Evolutionary conservation across 306 rosid species (phyloP).

Genomic region (Pachyrhizus erosus): DNA sequence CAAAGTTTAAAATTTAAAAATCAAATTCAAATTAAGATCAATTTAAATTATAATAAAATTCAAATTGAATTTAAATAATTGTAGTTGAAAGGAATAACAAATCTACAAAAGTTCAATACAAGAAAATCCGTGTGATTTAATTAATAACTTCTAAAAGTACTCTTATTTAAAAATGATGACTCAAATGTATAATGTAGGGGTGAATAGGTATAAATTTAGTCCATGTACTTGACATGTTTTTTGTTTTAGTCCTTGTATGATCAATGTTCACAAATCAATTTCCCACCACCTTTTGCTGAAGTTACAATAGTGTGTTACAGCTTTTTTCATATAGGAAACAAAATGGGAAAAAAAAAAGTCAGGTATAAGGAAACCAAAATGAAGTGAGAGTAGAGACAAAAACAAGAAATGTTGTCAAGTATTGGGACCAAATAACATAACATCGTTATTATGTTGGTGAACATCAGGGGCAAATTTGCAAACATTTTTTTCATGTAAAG

Average conservation of each 20-base stretch:
- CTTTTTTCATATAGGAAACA: not conserved
- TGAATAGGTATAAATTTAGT: not conserved
- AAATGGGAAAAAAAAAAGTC: too few species aligned
- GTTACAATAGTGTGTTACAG: not conserved
- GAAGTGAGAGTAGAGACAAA: not conserved
- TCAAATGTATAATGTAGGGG: too few species aligned
- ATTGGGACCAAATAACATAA: not conserved
- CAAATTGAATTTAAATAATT: too few species aligned
- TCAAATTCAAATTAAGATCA: too few species aligned
- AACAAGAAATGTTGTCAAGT: not conserved
- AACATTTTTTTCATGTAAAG: not conserved
- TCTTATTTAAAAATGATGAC: too few species aligned
- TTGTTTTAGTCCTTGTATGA: not conserved
- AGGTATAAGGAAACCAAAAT: not conserved
- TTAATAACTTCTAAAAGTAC: too few species aligned
- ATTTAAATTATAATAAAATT: too few species aligned
- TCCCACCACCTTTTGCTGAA: not conserved
- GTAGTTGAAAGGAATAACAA: too few species aligned
- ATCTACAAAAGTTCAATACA: too few species aligned
- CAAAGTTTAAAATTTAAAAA: too few species aligned
- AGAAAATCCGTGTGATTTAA: too few species aligned
- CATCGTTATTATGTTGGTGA: not conserved
- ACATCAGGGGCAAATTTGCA: not conserved
- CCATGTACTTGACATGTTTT: not conserved
- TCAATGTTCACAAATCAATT: not conserved